Evolutionary conservation across 2,329 filamentous ascomycete species (phyloP).

Genomic region (Grosmannia clavigera): DNA sequence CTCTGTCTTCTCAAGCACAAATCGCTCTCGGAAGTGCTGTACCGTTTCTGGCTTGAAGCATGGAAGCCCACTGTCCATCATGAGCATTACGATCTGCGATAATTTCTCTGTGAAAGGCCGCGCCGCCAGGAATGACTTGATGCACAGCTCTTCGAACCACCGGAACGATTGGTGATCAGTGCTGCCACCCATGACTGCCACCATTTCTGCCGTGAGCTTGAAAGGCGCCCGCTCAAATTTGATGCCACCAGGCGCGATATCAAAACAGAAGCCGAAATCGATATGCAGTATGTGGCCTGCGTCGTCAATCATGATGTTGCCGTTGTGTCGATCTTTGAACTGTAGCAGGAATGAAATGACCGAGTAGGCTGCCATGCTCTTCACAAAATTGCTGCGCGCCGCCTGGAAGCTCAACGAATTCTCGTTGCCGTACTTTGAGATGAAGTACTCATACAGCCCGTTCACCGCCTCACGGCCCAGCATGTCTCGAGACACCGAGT

Average conservation of each 20-base stretch:
- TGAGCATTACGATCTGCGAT: constrained; percentile 77
- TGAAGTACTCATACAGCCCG: constrained; percentile 94
- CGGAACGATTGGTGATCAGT: constrained; percentile 78
- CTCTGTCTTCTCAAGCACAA: constrained; percentile 85
- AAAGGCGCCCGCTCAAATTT: constrained; percentile 97
- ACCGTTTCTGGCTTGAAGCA: constrained; percentile 98
- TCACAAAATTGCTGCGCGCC: constrained; percentile 93
- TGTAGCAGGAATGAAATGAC: constrained; percentile 94
- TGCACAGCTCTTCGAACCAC: constrained; percentile 91
- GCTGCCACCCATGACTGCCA: constrained; percentile 93
- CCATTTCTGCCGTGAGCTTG: constrained; percentile 95
- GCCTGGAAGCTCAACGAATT: constrained; percentile 91
- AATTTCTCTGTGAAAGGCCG: constrained; percentile 82
- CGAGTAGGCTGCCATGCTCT: constrained; percentile 97
- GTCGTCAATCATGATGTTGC: constrained; percentile 99
- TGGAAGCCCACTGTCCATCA: constrained; percentile 91
- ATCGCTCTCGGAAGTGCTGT: constrained; percentile 80
- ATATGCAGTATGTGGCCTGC: constrained; percentile 96
- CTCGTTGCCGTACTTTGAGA: constrained; percentile 93
- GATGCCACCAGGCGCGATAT: constrained; percentile 92
- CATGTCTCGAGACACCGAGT: constrained; percentile 98
- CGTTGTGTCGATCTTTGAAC: constrained; percentile 98
- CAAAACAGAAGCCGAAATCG: constrained; percentile 98
- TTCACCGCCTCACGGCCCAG: constrained; percentile 96
- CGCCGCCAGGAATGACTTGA: constrained; percentile 87